Conservation (phyloP, 73 alveolate genomes). For the Paramecium sonneborni region DNA sequence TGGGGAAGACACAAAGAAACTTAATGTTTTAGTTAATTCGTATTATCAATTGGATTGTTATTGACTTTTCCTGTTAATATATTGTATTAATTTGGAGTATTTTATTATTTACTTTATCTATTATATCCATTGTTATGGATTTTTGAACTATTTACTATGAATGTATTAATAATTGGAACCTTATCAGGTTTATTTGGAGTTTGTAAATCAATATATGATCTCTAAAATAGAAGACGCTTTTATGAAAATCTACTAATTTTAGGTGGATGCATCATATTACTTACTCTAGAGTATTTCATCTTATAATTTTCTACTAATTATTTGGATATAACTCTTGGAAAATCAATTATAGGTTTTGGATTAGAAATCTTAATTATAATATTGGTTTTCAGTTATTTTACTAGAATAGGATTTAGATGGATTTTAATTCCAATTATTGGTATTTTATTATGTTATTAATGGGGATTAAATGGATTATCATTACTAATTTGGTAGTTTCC, state of each 20-base stretch:
- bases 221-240: neutral
- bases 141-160: neutral
- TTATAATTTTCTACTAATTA: neutral
- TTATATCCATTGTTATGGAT: neutral
- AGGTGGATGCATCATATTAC: neutral
- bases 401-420: neutral
- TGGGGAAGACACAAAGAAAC: neutral
- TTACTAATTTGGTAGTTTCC: neutral
- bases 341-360: neutral
- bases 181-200: neutral
- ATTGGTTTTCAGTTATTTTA: neutral
- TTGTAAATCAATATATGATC: neutral
- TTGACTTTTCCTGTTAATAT: neutral
- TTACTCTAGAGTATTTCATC: neutral
- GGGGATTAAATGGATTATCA: neutral
- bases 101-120: neutral
- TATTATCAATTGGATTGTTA: neutral
- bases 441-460: neutral
- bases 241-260: neutral
- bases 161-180: neutral
- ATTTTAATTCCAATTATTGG: neutral
- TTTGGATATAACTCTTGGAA: neutral
- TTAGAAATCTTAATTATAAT: neutral
- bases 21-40: neutral
- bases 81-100: neutral